Percentiles rank a stretch among this genome's conserved stretches.
Conservation (phyloP, 2,329 filamentous ascomycete genomes). For the Fusarium sp. region DNA sequence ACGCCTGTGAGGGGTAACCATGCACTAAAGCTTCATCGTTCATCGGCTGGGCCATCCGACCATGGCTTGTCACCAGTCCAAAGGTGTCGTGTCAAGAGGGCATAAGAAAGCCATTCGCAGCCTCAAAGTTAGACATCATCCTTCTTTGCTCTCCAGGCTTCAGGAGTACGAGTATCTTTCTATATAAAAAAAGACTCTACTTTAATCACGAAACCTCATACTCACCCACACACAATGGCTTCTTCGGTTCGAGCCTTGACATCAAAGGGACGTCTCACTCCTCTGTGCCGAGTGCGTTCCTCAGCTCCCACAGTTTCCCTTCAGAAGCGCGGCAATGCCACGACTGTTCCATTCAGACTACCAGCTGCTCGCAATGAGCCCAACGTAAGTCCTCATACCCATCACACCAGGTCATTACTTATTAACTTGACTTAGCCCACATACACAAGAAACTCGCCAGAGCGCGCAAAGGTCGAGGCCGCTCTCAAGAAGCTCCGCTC, state of each 20-base stretch:
- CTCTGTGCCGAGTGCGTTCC: slow-evolving; percentile 28
- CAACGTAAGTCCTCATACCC: slow-evolving; percentile 40
- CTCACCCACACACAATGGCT: slow-evolving; percentile 30
- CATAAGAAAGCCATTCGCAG: slow-evolving; percentile 38
- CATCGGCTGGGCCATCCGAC: slow-evolving; percentile 23
- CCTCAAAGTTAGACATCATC: background rate
- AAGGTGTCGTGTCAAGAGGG: slow-evolving; percentile 8
- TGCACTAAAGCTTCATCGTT: slow-evolving; percentile 11
- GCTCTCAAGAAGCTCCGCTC: slow-evolving; percentile 47
- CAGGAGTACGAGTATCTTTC: slow-evolving; percentile 11
- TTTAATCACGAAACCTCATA: background rate
- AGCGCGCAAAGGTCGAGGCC: slow-evolving; percentile 47
- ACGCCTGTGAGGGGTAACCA: slow-evolving; percentile 21
- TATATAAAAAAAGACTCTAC: background rate
- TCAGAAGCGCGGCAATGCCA: slow-evolving; percentile 41
- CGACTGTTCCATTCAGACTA: slow-evolving; percentile 48
- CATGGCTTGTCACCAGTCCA: slow-evolving; percentile 4
- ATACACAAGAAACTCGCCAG: slow-evolving; percentile 47
- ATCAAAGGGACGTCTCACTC: slow-evolving; percentile 37
- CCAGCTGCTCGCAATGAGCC: slow-evolving; percentile 50
- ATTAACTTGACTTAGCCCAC: slow-evolving; percentile 39
- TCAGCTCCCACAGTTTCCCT: slow-evolving; percentile 19
- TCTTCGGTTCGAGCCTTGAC: slow-evolving; percentile 33
- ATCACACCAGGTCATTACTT: rapidly evolving
- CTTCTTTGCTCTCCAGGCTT: slow-evolving; percentile 3